Percentiles rank a stretch among this genome's conserved stretches.
phyloP scores from a whole-genome alignment of 2,329 filamentous ascomycete species.

The Cladophialophora exuberans region DNA sequence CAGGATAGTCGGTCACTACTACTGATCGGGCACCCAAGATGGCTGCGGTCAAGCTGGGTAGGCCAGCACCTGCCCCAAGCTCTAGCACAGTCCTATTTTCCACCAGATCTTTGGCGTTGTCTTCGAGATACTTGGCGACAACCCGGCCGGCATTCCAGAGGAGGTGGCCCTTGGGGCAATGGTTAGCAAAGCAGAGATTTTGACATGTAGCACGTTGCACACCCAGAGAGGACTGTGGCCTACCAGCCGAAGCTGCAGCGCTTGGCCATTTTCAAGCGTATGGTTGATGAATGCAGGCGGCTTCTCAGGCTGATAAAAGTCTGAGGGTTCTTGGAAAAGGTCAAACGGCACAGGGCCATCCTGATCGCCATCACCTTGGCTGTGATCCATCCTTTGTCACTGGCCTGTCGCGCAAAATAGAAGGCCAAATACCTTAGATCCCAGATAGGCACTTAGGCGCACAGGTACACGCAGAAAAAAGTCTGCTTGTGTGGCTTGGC shows the following conservation, averaged over 20 bases:
- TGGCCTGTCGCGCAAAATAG: too few relatives aligned
- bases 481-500: too few relatives aligned
- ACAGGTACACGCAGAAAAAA: too few relatives aligned
- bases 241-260: slow-evolving; percentile 74
- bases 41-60: slow-evolving; percentile 78
- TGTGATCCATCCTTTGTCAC: not conserved
- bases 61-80: slow-evolving; percentile 83
- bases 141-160: slow-evolving; percentile 89
- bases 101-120: slow-evolving; percentile 64
- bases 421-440: too few relatives aligned
- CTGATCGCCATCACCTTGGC: slow-evolving; percentile 27
- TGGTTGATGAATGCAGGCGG: slow-evolving; percentile 74
- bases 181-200: slow-evolving; percentile 28
- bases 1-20: slow-evolving; percentile 88
- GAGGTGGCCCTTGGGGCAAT: slow-evolving; percentile 67
- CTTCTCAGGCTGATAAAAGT: slow-evolving; percentile 77
- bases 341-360: slow-evolving; percentile 45
- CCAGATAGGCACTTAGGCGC: too few relatives aligned
- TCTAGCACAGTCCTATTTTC: slow-evolving; percentile 74
- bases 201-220: slow-evolving; percentile 37
- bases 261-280: slow-evolving; percentile 66
- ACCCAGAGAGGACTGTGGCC: slow-evolving; percentile 86
- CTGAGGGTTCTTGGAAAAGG: slow-evolving; percentile 80
- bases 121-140: slow-evolving; percentile 77
- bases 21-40: slow-evolving; percentile 68